A percentile compares a stretch with the other conserved stretches of the same genome.
phyloP scores from a whole-genome alignment of 305 asterid species.

The Solanum aculeatissimum region DNA sequence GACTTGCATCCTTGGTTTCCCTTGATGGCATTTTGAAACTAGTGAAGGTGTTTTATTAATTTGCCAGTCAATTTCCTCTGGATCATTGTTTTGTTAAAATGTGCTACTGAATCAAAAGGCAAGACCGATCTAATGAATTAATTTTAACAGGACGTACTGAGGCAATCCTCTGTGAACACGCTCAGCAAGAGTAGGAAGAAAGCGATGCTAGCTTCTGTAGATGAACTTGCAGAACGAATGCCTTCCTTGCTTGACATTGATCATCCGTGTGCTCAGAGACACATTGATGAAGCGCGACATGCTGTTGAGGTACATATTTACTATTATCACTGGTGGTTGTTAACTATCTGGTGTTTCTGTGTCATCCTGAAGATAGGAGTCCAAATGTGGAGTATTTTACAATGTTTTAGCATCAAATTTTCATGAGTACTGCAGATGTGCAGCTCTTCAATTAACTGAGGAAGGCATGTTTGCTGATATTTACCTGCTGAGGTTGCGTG shows the following conservation, averaged over 20 bases:
- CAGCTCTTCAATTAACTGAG: background rate
- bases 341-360: background rate
- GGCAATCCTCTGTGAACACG: conserved; percentile 61
- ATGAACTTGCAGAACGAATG: conserved; percentile 81
- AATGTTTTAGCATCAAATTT: background rate
- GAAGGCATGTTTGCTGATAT: background rate
- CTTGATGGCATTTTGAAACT: conserved; percentile 91
- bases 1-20: conserved; percentile 89
- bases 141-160: conserved; percentile 57
- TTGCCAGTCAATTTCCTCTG: background rate
- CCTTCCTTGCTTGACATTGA: conserved; percentile 92
- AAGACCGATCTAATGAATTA: background rate
- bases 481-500: background rate
- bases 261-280: conserved; percentile 88
- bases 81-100: background rate
- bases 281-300: conserved; percentile 77
- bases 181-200: conserved; percentile 78
- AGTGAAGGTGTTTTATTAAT: conserved; percentile 54
- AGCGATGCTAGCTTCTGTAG: conserved; percentile 57
- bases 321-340: background rate
- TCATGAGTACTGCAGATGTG: background rate
- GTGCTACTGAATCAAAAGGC: conserved; percentile 9
- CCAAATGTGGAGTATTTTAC: background rate
- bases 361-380: background rate
- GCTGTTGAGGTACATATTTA: conserved; percentile 58